A percentile compares a stretch with the other conserved stretches of the same genome.
phyloP scores from a whole-genome alignment of 495 filamentous ascomycete species.

The Penicillium egyptiacum region DNA sequence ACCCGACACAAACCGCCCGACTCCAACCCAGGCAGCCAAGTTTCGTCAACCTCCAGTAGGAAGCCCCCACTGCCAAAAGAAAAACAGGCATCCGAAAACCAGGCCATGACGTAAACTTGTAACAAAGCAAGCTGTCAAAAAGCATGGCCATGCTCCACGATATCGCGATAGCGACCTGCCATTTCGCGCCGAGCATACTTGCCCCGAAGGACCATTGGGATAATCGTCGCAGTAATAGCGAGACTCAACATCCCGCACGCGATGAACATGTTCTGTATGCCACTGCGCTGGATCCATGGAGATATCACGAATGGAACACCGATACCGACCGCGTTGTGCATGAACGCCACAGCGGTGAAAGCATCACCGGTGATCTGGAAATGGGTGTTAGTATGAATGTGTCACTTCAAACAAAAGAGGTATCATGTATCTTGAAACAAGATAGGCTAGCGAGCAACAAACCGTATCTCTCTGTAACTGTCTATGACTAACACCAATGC shows the following conservation, averaged over 20 bases:
- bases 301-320: slow-evolving; percentile 37
- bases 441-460: background rate
- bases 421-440: background rate
- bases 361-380: slow-evolving; percentile 38
- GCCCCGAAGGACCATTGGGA: slow-evolving; percentile 34
- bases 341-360: slow-evolving; percentile 36
- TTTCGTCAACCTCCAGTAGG: background rate
- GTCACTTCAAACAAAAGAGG: no score
- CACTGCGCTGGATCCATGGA: slow-evolving; percentile 33
- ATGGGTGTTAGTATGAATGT: background rate
- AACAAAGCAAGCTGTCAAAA: background rate
- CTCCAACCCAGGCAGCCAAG: background rate
- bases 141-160: slow-evolving; percentile 20
- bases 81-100: no score
- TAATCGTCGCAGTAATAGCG: slow-evolving; percentile 18
- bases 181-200: slow-evolving; percentile 23
- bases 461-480: slow-evolving; percentile 35
- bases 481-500: slow-evolving; percentile 39
- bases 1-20: background rate
- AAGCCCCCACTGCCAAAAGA: background rate
- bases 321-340: slow-evolving; percentile 36
- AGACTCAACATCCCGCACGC: slow-evolving; percentile 34
- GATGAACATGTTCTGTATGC: slow-evolving; percentile 37
- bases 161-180: slow-evolving; percentile 17
- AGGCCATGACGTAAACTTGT: background rate